Percentiles rank a stretch among this genome's conserved stretches.
phyloP scores from a whole-genome alignment of 495 filamentous ascomycete genomes.

The Staphylotrichum longicolle region DNA sequence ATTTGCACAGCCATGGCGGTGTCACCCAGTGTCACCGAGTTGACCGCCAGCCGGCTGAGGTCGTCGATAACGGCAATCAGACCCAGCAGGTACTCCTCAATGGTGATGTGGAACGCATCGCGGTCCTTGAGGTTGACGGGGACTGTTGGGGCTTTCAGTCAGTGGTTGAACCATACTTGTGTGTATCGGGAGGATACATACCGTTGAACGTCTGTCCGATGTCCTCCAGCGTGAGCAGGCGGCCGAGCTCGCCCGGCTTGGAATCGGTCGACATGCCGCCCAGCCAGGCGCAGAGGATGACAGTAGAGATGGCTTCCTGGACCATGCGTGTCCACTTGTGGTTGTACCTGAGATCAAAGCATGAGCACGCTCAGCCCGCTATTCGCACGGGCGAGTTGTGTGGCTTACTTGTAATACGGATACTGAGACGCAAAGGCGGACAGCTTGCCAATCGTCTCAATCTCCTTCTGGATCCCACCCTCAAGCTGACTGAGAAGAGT shows the following conservation, averaged over 20 bases:
- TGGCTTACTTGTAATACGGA: slow-evolving; percentile 84
- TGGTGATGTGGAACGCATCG: slow-evolving; percentile 90
- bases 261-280: slow-evolving; percentile 55
- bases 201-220: slow-evolving; percentile 73
- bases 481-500: slow-evolving; percentile 53
- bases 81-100: slow-evolving; percentile 92
- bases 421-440: slow-evolving; percentile 70
- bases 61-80: slow-evolving; percentile 87
- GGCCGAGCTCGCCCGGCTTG: slow-evolving; percentile 46
- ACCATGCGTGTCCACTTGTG: slow-evolving; percentile 76
- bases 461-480: slow-evolving; percentile 55
- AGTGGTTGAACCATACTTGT: not conserved
- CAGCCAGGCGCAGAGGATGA: slow-evolving; percentile 75
- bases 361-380: not conserved
- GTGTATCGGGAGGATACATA: slow-evolving; percentile 38
- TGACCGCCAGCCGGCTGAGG: slow-evolving; percentile 87
- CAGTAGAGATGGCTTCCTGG: slow-evolving; percentile 73
- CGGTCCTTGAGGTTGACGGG: slow-evolving; percentile 88
- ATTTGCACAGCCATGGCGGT: slow-evolving; percentile 79
- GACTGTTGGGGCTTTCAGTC: slow-evolving; percentile 51
- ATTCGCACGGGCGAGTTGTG: not conserved
- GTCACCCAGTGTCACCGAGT: slow-evolving; percentile 91
- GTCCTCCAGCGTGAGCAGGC: slow-evolving; percentile 83
- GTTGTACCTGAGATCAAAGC: slow-evolving; percentile 59
- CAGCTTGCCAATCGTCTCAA: slow-evolving; percentile 58